Percentiles rank a stretch among this genome's conserved stretches.
Conservation (phyloP, 495 filamentous ascomycete species). For the Xylaria scruposa region DNA sequence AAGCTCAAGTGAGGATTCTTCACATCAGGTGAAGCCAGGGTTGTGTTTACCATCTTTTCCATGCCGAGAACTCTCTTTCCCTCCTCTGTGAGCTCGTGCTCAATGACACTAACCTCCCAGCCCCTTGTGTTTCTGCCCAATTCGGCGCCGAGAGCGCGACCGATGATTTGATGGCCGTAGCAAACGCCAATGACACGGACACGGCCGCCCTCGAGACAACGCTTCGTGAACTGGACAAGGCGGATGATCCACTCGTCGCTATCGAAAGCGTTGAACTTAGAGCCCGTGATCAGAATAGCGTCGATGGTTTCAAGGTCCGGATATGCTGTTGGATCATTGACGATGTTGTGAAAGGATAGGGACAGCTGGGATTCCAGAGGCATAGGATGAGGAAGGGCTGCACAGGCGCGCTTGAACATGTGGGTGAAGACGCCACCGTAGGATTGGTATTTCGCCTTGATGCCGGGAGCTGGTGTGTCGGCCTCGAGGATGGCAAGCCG, state of each 20-base stretch:
- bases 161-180: slow-evolving; percentile 92
- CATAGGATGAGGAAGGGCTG: slow-evolving; percentile 38
- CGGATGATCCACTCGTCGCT: slow-evolving; percentile 76
- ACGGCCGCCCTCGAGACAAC: slow-evolving; percentile 51
- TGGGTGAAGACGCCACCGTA: slow-evolving; percentile 76
- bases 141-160: slow-evolving; percentile 70
- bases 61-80: slow-evolving; percentile 76
- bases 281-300: slow-evolving; percentile 82
- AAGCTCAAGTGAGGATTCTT: slow-evolving; percentile 27
- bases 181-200: slow-evolving; percentile 81
- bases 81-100: slow-evolving; percentile 70
- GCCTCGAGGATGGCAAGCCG: slow-evolving; percentile 86
- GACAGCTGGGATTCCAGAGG: slow-evolving; percentile 53
- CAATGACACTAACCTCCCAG: slow-evolving; percentile 82
- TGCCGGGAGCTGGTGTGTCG: slow-evolving; percentile 68
- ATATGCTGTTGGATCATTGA: slow-evolving; percentile 62
- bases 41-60: slow-evolving; percentile 66
- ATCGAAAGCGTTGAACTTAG: slow-evolving; percentile 62
- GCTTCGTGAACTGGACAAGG: slow-evolving; percentile 74
- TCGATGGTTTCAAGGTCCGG: slow-evolving; percentile 77
- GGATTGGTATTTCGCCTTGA: slow-evolving; percentile 67
- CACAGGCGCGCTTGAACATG: slow-evolving; percentile 59
- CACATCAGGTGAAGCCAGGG: not conserved
- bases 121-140: slow-evolving; percentile 71
- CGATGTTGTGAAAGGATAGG: slow-evolving; percentile 72